Conservation (phyloP, 441 rosid species). For the Breynia disticha region DNA sequence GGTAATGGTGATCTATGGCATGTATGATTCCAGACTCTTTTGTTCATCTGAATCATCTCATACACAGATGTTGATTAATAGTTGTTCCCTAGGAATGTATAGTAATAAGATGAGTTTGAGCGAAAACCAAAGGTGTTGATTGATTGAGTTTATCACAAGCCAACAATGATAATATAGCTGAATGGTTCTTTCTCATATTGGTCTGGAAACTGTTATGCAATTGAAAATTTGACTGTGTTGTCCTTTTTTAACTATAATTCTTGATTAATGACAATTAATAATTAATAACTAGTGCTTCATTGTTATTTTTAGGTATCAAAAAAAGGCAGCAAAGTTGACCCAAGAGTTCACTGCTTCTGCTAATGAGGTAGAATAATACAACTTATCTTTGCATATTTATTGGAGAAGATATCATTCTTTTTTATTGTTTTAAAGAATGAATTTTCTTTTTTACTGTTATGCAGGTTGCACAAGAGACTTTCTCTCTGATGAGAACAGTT, state of each 20-base stretch:
- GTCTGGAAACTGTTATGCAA: too few relatives aligned
- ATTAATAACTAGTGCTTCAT: slow-evolving; percentile 6
- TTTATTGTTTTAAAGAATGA: slow-evolving; percentile 2
- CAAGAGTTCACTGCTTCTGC: slow-evolving; percentile 93
- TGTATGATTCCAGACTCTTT: slow-evolving; percentile 36
- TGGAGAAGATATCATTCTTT: slow-evolving; percentile 7
- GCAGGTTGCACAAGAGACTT: slow-evolving; percentile 96
- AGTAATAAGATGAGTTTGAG: too few relatives aligned
- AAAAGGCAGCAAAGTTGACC: slow-evolving; percentile 74
- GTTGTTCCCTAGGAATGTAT: neutral
- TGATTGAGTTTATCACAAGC: too few relatives aligned
- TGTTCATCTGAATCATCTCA: neutral
- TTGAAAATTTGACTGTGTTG: too few relatives aligned
- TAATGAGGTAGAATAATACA: slow-evolving; percentile 51
- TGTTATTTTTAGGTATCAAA: slow-evolving; percentile 63
- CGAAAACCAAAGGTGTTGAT: too few relatives aligned
- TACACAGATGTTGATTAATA: neutral
- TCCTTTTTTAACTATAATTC: too few relatives aligned
- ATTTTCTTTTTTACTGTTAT: slow-evolving; percentile 8
- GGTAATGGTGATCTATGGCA: slow-evolving; percentile 71
- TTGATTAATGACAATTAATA: neutral
- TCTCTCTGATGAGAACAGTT: slow-evolving; percentile 92
- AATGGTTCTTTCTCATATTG: too few relatives aligned
- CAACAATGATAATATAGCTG: too few relatives aligned
- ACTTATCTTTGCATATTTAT: slow-evolving; percentile 8